phyloP scores from a whole-genome alignment of 1,139 yeast species.

The Yamadazyma aaseri region DNA sequence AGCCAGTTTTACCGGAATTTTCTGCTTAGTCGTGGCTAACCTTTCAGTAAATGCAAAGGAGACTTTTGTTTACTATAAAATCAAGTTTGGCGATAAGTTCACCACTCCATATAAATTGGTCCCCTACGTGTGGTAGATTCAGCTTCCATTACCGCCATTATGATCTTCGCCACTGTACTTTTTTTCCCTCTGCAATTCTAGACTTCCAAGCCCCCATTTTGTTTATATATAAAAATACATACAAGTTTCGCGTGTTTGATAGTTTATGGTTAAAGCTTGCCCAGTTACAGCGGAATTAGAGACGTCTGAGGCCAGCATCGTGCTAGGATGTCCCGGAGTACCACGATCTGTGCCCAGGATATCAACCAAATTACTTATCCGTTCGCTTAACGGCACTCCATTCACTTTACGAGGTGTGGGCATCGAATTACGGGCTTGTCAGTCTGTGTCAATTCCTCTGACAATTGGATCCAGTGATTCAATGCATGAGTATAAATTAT shows the following conservation, averaged over 20 bases:
- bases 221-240: no score
- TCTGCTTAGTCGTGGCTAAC: conserved; percentile 63
- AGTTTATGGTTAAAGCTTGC: conserved; percentile 22
- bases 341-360: conserved; percentile 54
- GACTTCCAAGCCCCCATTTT: no score
- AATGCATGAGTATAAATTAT: conserved; percentile 31
- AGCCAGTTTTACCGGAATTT: conserved; percentile 20
- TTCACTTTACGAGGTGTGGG: conserved; percentile 39
- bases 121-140: conserved; percentile 15
- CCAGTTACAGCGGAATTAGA: conserved; percentile 39
- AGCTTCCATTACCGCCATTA: no score
- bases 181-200: no score
- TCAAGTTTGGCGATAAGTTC: conserved; percentile 22
- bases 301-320: conserved; percentile 47
- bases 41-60: conserved; percentile 63
- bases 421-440: conserved; percentile 36
- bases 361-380: conserved; percentile 41
- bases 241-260: not conserved
- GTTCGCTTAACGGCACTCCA: conserved; percentile 39
- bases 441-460: conserved; percentile 39
- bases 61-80: conserved; percentile 52
- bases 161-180: no score
- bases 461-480: conserved; percentile 45
- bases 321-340: conserved; percentile 65
- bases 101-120: conserved; percentile 14